Evolutionary conservation across 1,139 yeast genomes (phyloP), one percentile per base, ranked within the genome.

Genomic region (Meyerozyma smithsonii): DNA sequence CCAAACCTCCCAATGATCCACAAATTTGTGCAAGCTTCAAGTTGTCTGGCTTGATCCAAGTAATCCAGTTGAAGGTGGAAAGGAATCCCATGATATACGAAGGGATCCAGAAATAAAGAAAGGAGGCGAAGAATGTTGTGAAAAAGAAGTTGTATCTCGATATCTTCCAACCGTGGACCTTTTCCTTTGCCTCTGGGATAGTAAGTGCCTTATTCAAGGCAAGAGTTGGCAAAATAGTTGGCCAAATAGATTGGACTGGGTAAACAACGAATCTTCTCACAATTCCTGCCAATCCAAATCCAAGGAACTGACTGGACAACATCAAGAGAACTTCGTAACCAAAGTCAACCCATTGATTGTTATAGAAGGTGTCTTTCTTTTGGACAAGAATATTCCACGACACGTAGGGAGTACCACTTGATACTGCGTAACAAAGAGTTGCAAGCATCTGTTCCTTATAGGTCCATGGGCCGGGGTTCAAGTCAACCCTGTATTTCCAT

Each of bases 361-460:
- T 60, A 46, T 74, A 74, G 48, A 59, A 76, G 34, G 58, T 46
- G 6, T 55, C 52, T 19, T 68, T 50, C 34, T 69, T 65, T 50
- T 74, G 79, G 17, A 67, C 72, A 39, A 66, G 62, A 42, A 74
- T 65, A 47, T 74, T 74, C 43, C 61, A 62, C 21, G 59, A 52
- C 8, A 69, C 74, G 41, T 74, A 73, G 30, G 74, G 65, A 35
- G 66, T 55, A 19, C 67, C 66, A 32, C 64, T 58, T n/a, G 73
- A 56, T 36, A 66, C 66, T 28, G 69, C 60, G 48, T 69, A 68
- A 46, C 72, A 61, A 25, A 74, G 46, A 0, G 84, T 74, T 3
- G 79, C 66, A 44, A 79, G 63, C 80, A 79, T 77, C 63, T 83
- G 87, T 54, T 84, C 92, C 56, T 84, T 84, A 49, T 64, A 69